Evolutionary conservation across 768 basidiomycete species (phyloP).

Genomic region (Lactarius vividus): DNA sequence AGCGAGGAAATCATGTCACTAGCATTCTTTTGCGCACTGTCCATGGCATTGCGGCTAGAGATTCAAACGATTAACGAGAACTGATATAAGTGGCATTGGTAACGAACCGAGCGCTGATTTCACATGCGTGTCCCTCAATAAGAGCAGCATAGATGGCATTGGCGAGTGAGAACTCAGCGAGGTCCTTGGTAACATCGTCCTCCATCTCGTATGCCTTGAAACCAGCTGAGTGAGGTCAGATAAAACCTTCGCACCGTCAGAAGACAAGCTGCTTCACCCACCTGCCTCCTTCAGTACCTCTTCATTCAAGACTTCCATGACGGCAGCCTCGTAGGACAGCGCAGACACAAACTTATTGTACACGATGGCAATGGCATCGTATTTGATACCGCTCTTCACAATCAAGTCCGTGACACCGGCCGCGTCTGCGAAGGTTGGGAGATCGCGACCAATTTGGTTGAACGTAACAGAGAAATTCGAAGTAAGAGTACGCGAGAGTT

Average conservation of each 20-base stretch:
- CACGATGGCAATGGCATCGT: slow-evolving; percentile 78
- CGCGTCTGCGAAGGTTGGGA: slow-evolving; percentile 96
- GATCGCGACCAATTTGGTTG: slow-evolving; percentile 97
- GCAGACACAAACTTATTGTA: slow-evolving; percentile 89
- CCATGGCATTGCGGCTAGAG: slow-evolving; percentile 93
- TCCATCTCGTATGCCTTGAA: slow-evolving; percentile 98
- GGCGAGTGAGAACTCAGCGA: slow-evolving; percentile 93
- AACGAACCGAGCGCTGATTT: slow-evolving; percentile 80
- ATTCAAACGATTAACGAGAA: slow-evolving; percentile 10
- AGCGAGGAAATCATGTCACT: slow-evolving; percentile 85
- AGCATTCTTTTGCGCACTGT: slow-evolving; percentile 99
- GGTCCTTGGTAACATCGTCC: slow-evolving; percentile 90
- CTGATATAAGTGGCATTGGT: slow-evolving; percentile 2
- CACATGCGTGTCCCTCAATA: slow-evolving; percentile 93
- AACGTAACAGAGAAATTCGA: slow-evolving; percentile 79
- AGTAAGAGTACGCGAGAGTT: slow-evolving; percentile 67
- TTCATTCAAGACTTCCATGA: slow-evolving; percentile 78
- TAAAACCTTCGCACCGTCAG: neutral
- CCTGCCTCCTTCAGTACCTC: slow-evolving; percentile 77
- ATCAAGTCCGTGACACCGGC: slow-evolving; percentile 92
- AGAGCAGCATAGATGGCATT: slow-evolving; percentile 95
- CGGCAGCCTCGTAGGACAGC: slow-evolving; percentile 81
- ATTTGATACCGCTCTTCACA: slow-evolving; percentile 77
- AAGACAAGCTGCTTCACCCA: slow-evolving; percentile 39
- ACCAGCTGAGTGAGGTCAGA: slow-evolving; percentile 49